Evolutionary conservation across 805 yeast genomes (phyloP), one percentile per base, ranked within the genome.

Genomic region (Saccharomycopsis sp.): DNA sequence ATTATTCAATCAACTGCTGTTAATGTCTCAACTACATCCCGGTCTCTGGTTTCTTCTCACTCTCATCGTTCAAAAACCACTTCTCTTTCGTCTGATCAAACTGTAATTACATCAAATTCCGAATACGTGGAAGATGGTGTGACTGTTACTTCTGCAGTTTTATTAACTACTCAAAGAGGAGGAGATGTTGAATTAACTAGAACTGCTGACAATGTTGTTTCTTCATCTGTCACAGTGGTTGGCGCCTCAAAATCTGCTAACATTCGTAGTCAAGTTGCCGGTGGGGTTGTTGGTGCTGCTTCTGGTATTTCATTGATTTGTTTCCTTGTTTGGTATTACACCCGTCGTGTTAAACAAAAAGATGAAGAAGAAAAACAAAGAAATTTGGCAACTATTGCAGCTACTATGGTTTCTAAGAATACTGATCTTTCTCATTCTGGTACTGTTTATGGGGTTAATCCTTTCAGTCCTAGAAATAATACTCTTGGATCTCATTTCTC

Each of bases 21-120:
- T 50, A 19, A 51, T 39, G 4, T 43, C 43, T 19, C 52, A 39
- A 19, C 56, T 54, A 34, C 59, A 31, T 14, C 44, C 4, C 8
- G n/a, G 13, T 15, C 6, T 5, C 21, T 15, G 31, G 20, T 37
- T 37, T 31, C 42, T 29, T 38, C 29, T 21, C 32, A 34, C 26
- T 31, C 38, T 5, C 33, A 31, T n/a, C 20, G 21, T 15, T 34
- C 45, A 3, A 39, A 42, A 6, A 21, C 40, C 15, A 43, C 49
- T 5, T 23, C 37, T 5, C 8, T 21, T 5, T 39, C 47, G 3
- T 36, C 41, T 21, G 33, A 30, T 4, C 21, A 29, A 23, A 37
- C 40, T 5, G 42, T 43, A 5, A 30, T 43, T 14, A 46, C 49
- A 18, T 37, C 45, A 3, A 25, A 43, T 21, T 42, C 47, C 3